Base-by-base conservation (phyloP, 2,329 filamentous ascomycete genomes). In the Nemania diffusa region DNA sequence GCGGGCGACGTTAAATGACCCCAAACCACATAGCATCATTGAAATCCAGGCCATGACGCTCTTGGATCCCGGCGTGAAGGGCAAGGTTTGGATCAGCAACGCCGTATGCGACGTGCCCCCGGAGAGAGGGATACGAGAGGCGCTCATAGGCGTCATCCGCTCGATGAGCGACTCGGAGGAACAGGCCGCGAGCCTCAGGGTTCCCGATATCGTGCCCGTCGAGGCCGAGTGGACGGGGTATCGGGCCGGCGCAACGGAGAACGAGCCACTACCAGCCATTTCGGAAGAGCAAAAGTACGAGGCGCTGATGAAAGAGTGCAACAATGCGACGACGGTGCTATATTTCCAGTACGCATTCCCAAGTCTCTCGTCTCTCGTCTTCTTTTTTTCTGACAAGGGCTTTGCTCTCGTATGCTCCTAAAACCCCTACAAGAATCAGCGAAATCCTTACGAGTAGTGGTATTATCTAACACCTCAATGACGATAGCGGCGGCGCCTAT, bases 181-280 rank as follows among this genome's bases (percentile, higher is more conserved):
- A 2, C 68, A 67, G 5, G 69, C 73, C 7, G 76, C 77, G 26
- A 74, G 75, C 7, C 66, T 80, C 57, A 67, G 67, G 50, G 74
- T 86, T 66, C 89, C 90, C 0, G 84, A 85, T 0, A 75, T 88
- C 0, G 77, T 80, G 1, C 80, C 86, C 20, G 84, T 92, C 5
- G 87, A 92, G 76, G 91, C 88, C 26, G 92, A 95, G 77, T 94
- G 92, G 92, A 92, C 90, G 3, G 91, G 91, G 0, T 91, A 91
- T 77, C 84, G 92, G 26, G 82, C 84, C 1, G 81, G 76, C 40
- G 91, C 84, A 4, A 79, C 80, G 2, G 75, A 80, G 22, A 80
- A 85, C 2, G 83, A 86, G 20, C 76, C 78, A 4, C 81, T 88
- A 68, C 89, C 89, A 1, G 73, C 79, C 1, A 81, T 91, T 32